These are phyloP conservation scores for Remersonia thermophila DNA, from an alignment of 2,329 filamentous ascomycete genomes.

Conservation along the genomic window DNA sequence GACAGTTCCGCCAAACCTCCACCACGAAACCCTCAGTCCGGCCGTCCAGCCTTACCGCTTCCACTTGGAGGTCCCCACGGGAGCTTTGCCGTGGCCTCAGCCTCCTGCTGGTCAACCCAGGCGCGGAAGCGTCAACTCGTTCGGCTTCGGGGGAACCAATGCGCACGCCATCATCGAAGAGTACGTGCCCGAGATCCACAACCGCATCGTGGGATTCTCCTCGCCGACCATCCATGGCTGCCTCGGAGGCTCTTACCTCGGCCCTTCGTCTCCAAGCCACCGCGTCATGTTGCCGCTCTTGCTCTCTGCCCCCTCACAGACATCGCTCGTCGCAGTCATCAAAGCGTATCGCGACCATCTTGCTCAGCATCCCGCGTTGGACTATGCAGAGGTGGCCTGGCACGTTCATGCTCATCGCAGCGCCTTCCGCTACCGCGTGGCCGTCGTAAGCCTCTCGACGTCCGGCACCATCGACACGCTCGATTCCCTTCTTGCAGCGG, in stretches of 20 bases:
- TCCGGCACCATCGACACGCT: slow-evolving; percentile 17
- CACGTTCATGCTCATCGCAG: slow-evolving; percentile 22
- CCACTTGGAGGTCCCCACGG: slow-evolving; percentile 24
- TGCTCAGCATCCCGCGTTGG: slow-evolving; percentile 1
- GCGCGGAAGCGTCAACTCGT: slow-evolving; percentile 33
- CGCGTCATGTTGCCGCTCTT: slow-evolving; percentile 22
- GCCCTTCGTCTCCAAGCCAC: too few species aligned
- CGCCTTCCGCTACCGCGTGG: slow-evolving; percentile 21
- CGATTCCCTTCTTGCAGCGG: slow-evolving; percentile 15
- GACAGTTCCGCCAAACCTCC: slow-evolving; percentile 30
- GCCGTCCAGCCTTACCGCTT: slow-evolving; percentile 25
- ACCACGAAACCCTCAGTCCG: slow-evolving; percentile 29
- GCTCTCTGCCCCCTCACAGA: slow-evolving; percentile 26
- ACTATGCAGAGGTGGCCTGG: slow-evolving; percentile 21
- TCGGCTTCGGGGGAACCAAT: slow-evolving; percentile 34
- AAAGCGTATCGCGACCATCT: slow-evolving; percentile 22
- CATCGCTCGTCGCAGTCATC: slow-evolving; percentile 21
- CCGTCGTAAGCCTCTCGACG: slow-evolving; percentile 17
- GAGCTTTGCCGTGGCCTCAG: slow-evolving; percentile 23
- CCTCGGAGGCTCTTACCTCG: too few species aligned
- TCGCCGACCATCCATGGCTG: too few species aligned
- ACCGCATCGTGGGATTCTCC: slow-evolving; percentile 4
- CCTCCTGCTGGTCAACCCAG: slow-evolving; percentile 25
- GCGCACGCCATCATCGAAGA: slow-evolving; percentile 31
- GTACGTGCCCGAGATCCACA: slow-evolving; percentile 24